These are phyloP conservation scores for Wickerhamomyces canadensis DNA, from an alignment of 805 yeast genomes.

Conservation along the genomic window DNA sequence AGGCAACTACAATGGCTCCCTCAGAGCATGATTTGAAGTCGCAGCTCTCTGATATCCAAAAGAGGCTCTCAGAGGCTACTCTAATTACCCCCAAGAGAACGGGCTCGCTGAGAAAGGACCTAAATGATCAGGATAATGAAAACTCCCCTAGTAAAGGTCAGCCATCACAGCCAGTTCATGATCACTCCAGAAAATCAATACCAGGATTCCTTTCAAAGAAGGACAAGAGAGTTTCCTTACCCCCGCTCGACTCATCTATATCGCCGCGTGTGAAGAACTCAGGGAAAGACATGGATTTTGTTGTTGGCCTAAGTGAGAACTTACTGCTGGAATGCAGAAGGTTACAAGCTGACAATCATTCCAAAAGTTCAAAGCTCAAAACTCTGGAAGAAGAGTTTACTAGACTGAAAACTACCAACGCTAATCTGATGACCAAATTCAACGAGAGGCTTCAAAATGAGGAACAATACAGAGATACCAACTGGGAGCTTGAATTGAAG, in stretches of 20 bases:
- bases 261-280: conserved; percentile 18
- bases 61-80: conserved; percentile 28
- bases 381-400: conserved; percentile 38
- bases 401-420: conserved; percentile 19
- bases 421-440: conserved; percentile 16
- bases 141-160: conserved; percentile 1
- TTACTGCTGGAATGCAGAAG: conserved; percentile 65
- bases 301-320: conserved; percentile 70
- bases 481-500: conserved; percentile 60
- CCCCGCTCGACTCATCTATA: conserved; percentile 18
- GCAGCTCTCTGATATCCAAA: conserved; percentile 39
- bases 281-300: conserved; percentile 66
- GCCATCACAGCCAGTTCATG: background rate
- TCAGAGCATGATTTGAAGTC: conserved; percentile 30
- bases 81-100: conserved; percentile 21
- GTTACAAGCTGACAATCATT: conserved; percentile 57
- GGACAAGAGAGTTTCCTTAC: conserved; percentile 23
- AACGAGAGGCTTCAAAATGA: conserved; percentile 31
- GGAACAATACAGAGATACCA: conserved; percentile 48
- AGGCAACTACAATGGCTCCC: conserved; percentile 12
- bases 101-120: conserved; percentile 7
- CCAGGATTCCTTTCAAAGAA: conserved; percentile 16
- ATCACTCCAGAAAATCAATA: conserved; percentile 12
- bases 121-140: conserved; percentile 1
- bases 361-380: conserved; percentile 36